These are phyloP conservation scores for Pneumocystis jirovecii DNA, from an alignment of 1,139 yeast species.

Conservation along the genomic window DNA sequence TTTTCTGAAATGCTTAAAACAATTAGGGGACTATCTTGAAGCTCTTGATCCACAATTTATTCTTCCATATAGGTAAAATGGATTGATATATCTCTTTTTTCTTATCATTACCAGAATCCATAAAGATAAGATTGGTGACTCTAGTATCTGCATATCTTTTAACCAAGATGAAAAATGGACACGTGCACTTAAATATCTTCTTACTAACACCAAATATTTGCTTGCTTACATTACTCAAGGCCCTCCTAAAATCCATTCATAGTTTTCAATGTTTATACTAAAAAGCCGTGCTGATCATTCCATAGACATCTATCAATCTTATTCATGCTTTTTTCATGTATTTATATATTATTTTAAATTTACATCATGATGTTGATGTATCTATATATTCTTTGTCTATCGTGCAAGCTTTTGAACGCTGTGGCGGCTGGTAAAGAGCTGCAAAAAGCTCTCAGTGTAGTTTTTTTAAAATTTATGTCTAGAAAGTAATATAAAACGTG, in stretches of 20 bases:
- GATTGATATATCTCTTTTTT: not conserved
- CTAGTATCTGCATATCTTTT: constrained; percentile 49
- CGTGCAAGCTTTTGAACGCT: not conserved
- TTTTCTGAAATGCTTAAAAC: constrained; percentile 45
- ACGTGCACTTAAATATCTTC: constrained; percentile 63
- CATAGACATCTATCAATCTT: not conserved
- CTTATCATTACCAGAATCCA: constrained; percentile 25
- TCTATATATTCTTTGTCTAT: not conserved
- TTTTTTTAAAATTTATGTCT: not conserved
- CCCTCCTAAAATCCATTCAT: not conserved
- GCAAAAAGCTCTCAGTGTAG: not conserved
- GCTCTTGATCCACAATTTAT: constrained; percentile 33
- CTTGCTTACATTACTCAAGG: constrained; percentile 22
- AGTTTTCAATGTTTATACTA: not conserved
- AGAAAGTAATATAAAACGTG: not conserved
- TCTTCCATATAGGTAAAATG: not conserved
- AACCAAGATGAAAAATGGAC: constrained; percentile 65
- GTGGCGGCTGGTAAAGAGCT: not conserved
- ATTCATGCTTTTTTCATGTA: not conserved
- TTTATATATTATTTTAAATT: not conserved
- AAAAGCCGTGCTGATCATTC: not conserved
- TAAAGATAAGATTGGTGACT: constrained; percentile 61
- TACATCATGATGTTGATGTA: not conserved
- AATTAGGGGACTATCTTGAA: constrained; percentile 39
- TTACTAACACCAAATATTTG: constrained; percentile 43